These are phyloP conservation scores for Cryomyces minteri DNA, from an alignment of 495 filamentous ascomycete species.

Conservation along the genomic window DNA sequence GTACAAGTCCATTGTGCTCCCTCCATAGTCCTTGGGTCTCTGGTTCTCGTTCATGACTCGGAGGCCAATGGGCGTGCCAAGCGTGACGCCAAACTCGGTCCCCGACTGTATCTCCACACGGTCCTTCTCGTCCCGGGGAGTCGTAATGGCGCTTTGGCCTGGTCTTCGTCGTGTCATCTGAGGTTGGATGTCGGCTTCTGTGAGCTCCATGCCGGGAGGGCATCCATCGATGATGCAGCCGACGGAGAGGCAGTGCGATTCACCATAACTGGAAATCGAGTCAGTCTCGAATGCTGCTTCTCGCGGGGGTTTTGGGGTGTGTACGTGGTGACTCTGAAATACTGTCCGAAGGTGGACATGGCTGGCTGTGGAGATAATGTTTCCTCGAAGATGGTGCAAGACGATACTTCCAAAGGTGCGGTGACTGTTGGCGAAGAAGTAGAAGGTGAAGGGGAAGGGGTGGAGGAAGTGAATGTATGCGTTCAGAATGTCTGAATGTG, in stretches of 20 bases:
- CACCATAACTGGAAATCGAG: slow-evolving; percentile 11
- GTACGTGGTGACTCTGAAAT: slow-evolving; percentile 31
- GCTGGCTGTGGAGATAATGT: neutral
- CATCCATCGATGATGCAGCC: slow-evolving; percentile 34
- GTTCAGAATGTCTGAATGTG: no score
- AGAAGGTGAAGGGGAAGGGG: no score
- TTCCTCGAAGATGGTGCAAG: no score
- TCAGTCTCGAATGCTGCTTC: neutral
- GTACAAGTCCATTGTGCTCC: slow-evolving; percentile 79
- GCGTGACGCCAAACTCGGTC: slow-evolving; percentile 78
- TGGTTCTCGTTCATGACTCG: slow-evolving; percentile 86
- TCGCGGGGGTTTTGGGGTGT: neutral
- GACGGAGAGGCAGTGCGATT: slow-evolving; percentile 22
- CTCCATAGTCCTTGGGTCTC: slow-evolving; percentile 82
- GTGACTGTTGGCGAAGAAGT: no score
- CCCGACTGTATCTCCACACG: slow-evolving; percentile 83
- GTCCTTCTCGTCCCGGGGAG: slow-evolving; percentile 87
- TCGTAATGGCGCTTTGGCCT: slow-evolving; percentile 79
- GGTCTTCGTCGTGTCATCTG: slow-evolving; percentile 85
- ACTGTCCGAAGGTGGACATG: slow-evolving; percentile 86
- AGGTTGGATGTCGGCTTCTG: slow-evolving; percentile 81
- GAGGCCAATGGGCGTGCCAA: slow-evolving; percentile 85
- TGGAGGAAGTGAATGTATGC: no score
- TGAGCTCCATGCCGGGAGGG: slow-evolving; percentile 77
- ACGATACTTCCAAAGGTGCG: no score